Conservation (phyloP, 257 asterid species). For the Nicotiana obtusifolia region DNA sequence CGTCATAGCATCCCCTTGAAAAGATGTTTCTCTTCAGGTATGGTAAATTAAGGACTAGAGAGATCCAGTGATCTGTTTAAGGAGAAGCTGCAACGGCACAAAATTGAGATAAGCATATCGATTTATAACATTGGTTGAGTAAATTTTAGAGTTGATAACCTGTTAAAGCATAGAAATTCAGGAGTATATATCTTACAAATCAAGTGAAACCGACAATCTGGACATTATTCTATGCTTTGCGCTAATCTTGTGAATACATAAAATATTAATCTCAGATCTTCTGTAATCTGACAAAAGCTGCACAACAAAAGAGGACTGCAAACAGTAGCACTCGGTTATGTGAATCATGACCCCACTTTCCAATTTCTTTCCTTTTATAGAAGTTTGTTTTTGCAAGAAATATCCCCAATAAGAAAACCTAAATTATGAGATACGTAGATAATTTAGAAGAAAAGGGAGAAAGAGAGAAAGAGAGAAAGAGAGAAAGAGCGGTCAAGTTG, state of each 20-base stretch:
- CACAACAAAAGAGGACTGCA: neutral
- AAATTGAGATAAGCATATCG: neutral
- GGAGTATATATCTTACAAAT: too few relatives aligned
- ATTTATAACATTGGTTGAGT: neutral
- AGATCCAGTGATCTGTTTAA: neutral
- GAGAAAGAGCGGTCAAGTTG: conserved; percentile 17
- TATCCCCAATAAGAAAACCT: neutral
- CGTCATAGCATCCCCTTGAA: neutral
- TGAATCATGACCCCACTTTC: neutral
- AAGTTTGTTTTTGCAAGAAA: neutral
- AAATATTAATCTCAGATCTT: too few relatives aligned
- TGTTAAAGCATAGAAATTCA: too few relatives aligned
- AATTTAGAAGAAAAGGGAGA: neutral
- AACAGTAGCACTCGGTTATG: neutral
- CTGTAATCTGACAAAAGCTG: neutral
- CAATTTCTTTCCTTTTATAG: neutral
- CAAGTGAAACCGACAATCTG: too few relatives aligned
- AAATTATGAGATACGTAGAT: neutral
- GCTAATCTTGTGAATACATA: too few relatives aligned
- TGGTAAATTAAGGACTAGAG: neutral
- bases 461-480: neutral
- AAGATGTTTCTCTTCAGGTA: neutral
- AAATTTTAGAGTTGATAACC: neutral
- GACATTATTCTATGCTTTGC: too few relatives aligned
- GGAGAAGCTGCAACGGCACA: neutral